Conservation (phyloP, 495 filamentous ascomycete species). For the Penicillium manginii region DNA sequence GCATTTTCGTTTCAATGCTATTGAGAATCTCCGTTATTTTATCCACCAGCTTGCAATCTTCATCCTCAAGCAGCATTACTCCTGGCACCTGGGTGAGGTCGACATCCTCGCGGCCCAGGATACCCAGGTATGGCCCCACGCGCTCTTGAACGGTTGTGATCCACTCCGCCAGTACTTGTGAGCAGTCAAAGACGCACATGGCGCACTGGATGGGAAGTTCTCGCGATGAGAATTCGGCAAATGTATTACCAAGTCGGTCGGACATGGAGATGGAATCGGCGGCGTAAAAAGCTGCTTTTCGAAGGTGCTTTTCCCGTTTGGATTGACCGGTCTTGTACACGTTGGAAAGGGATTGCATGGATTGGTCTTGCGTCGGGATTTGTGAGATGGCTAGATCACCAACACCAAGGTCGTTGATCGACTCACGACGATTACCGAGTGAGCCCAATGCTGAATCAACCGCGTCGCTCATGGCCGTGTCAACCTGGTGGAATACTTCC, state of each 20-base stretch:
- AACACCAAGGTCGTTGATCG: constrained; percentile 45
- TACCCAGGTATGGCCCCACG: constrained; percentile 83
- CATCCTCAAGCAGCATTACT: constrained; percentile 88
- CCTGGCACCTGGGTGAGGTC: constrained; percentile 77
- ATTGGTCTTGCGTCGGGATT: constrained; percentile 43
- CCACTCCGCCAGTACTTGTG: constrained; percentile 98
- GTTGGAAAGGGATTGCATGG: constrained; percentile 36
- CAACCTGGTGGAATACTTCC: constrained; percentile 75
- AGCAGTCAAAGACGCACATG: constrained; percentile 93
- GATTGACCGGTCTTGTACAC: constrained; percentile 48
- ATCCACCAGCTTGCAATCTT: constrained; percentile 83
- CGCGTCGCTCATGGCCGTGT: constrained; percentile 43
- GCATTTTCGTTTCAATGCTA: constrained; percentile 81
- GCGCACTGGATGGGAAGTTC: constrained; percentile 93
- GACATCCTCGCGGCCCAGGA: constrained; percentile 80
- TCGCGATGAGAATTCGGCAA: constrained; percentile 80
- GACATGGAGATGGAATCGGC: constrained; percentile 92
- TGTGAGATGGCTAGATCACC: constrained; percentile 49
- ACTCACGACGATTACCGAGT: constrained; percentile 38
- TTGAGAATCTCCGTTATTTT: constrained; percentile 83
- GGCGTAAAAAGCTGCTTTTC: constrained; percentile 93
- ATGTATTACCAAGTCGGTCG: constrained; percentile 84
- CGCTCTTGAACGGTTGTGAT: constrained; percentile 92
- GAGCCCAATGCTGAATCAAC: constrained; percentile 38
- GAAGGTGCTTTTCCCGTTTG: constrained; percentile 82